These are phyloP conservation scores for Cladosporium sp. DNA, from an alignment of 2,329 filamentous ascomycete species.

Conservation along the genomic window DNA sequence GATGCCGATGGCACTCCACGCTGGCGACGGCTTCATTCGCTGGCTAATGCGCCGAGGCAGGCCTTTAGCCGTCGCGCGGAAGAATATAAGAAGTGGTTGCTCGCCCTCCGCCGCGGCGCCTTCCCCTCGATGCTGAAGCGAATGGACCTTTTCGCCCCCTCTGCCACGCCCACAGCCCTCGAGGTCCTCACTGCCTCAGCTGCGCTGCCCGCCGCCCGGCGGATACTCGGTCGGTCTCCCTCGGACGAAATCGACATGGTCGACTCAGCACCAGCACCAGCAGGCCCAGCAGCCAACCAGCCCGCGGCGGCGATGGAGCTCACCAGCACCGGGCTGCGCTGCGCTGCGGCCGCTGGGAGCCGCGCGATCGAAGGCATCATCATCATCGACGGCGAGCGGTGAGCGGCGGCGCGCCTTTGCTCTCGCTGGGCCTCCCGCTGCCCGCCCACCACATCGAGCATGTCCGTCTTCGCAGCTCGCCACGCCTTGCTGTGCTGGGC, in stretches of 20 bases:
- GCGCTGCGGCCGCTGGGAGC: no score
- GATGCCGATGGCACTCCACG: slow-evolving; percentile 1
- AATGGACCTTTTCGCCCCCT: not conserved
- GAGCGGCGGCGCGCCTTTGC: no score
- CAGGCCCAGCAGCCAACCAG: not conserved
- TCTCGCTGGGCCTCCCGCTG: no score
- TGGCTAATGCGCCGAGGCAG: not conserved
- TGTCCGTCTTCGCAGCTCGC: no score
- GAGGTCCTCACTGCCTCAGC: not conserved
- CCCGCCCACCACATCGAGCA: no score
- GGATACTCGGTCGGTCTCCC: not conserved
- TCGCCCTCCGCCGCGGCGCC: not conserved
- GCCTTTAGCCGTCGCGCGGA: slow-evolving; percentile 9
- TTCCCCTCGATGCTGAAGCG: not conserved
- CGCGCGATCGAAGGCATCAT: no score
- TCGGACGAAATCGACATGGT: not conserved
- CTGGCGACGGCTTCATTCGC: not conserved
- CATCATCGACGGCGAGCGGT: no score
- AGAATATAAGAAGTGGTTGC: slow-evolving; percentile 5
- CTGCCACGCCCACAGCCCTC: not conserved
- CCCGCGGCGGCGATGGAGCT: no score
- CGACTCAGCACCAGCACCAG: no score
- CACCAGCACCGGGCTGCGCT: no score
- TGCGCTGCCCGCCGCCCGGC: not conserved
- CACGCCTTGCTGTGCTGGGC: no score